A percentile compares a stretch with the other conserved stretches of the same genome.
Evolutionary conservation across 345 rosid species (phyloP).

Genomic region (Eucalyptus sp.): DNA sequence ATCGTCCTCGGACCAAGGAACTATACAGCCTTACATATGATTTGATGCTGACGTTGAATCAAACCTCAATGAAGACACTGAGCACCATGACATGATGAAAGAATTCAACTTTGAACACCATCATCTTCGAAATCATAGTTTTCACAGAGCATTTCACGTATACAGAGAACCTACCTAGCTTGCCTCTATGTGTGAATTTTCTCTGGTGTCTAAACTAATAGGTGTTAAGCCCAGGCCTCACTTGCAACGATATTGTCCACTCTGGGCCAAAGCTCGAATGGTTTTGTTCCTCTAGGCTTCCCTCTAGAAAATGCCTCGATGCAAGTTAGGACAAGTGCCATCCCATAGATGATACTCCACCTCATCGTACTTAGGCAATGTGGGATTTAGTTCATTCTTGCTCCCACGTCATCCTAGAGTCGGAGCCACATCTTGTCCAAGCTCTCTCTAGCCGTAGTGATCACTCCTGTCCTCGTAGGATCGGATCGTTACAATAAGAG

Average conservation of each 20-base stretch:
- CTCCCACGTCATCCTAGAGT: no score
- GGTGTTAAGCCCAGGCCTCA: no score
- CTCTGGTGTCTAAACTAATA: neutral
- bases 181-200: neutral
- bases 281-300: no score
- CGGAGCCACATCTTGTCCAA: rapidly evolving
- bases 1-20: neutral
- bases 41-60: neutral
- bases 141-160: neutral
- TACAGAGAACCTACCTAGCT: neutral
- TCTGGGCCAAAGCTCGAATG: rapidly evolving
- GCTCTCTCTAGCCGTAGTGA: rapidly evolving
- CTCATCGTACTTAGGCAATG: no score
- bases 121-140: neutral
- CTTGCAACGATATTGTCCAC: no score
- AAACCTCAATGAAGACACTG: neutral
- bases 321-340: no score
- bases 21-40: neutral
- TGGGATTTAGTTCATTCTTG: no score
- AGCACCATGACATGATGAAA: neutral
- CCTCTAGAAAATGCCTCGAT: no score
- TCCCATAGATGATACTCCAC: no score
- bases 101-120: neutral
- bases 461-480: rapidly evolving
- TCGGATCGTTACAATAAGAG: rapidly evolving